phyloP scores from a whole-genome alignment of 1,139 yeast species.

The Saccharomycopsis phalli region DNA sequence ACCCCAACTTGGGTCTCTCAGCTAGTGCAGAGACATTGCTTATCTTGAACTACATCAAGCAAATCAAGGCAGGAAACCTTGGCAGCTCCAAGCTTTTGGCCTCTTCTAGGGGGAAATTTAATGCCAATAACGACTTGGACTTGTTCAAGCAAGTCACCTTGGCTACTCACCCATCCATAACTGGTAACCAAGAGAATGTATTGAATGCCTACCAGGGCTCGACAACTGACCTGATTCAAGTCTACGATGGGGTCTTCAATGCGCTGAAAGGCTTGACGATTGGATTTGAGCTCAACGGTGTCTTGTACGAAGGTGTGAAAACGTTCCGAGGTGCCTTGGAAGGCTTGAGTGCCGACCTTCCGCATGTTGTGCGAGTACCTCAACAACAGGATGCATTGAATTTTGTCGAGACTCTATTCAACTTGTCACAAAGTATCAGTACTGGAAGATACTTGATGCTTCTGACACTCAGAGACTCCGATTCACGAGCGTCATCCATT shows the following conservation, averaged over 20 bases:
- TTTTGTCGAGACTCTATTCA: neutral
- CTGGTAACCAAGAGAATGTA: constrained; percentile 1
- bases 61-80: constrained; percentile 3
- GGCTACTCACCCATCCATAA: constrained; percentile 10
- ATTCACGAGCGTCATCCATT: neutral
- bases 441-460: neutral
- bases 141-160: constrained; percentile 4
- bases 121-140: too few species aligned
- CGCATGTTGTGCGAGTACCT: constrained; percentile 1
- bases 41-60: neutral
- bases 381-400: neutral
- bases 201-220: neutral
- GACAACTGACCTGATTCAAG: neutral
- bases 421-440: neutral
- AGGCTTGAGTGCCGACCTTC: constrained; percentile 9
- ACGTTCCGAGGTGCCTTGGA: constrained; percentile 15
- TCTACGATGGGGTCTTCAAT: neutral
- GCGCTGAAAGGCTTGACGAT: constrained; percentile 1
- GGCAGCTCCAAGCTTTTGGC: constrained; percentile 32
- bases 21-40: constrained; percentile 7
- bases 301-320: constrained; percentile 5
- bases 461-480: neutral
- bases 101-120: too few species aligned
- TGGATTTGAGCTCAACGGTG: constrained; percentile 5
- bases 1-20: too few species aligned